Conservation (phyloP, 768 basidiomycete species). For the Candolleomyces aberdarensis region DNA sequence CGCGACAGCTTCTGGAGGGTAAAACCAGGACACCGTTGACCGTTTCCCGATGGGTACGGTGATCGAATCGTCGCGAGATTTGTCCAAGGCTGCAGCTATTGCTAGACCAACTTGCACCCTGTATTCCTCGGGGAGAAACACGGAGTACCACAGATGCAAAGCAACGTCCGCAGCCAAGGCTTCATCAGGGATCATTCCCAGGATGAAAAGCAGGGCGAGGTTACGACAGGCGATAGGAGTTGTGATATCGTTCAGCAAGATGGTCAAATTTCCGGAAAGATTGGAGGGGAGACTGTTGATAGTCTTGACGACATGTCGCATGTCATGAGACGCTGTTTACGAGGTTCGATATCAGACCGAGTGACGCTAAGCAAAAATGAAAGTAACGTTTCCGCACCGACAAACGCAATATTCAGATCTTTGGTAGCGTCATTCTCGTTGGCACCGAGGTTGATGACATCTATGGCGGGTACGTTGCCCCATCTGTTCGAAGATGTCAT, state of each 20-base stretch:
- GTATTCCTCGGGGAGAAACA: slow-evolving; percentile 35
- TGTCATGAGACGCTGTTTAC: slow-evolving; percentile 39
- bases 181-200: slow-evolving; percentile 30
- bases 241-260: background rate
- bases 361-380: background rate
- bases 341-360: background rate
- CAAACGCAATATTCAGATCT: slow-evolving; percentile 23
- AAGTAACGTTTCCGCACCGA: slow-evolving; percentile 15
- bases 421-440: slow-evolving; percentile 21
- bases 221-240: background rate
- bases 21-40: background rate
- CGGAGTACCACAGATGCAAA: slow-evolving; percentile 49
- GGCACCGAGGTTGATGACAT: slow-evolving; percentile 21
- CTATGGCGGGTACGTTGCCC: slow-evolving; percentile 31
- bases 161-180: slow-evolving; percentile 40
- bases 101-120: slow-evolving; percentile 14
- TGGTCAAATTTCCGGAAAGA: slow-evolving; percentile 19
- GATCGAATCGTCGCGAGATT: background rate
- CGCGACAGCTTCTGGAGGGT: too few species aligned
- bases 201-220: slow-evolving; percentile 36
- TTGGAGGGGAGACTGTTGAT: slow-evolving; percentile 35
- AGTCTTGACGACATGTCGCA: slow-evolving; percentile 36
- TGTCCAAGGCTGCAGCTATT: slow-evolving; percentile 15
- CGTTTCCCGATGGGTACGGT: background rate
- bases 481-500: slow-evolving; percentile 15